These are phyloP conservation scores for Cryptococcus amylolentus DNA, from an alignment of 1,284 basidiomycete genomes.

Conservation along the genomic window DNA sequence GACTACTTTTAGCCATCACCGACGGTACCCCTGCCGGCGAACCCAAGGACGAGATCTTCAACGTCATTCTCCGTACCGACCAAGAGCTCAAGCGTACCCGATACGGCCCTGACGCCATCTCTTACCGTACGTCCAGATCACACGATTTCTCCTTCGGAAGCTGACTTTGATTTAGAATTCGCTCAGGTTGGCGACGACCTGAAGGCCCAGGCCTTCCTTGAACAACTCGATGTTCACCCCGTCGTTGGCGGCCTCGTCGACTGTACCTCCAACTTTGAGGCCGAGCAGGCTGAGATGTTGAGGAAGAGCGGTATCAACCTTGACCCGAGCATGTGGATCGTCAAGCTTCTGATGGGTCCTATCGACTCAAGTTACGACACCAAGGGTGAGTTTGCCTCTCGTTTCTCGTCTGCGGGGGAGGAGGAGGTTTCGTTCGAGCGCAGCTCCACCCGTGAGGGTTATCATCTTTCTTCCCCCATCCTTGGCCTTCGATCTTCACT, in stretches of 20 bases:
- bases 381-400: conserved; percentile 35
- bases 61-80: conserved; percentile 48
- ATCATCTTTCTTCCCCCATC: not conserved
- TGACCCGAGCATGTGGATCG: conserved; percentile 45
- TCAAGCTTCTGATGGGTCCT: conserved; percentile 39
- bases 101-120: conserved; percentile 52
- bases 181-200: conserved; percentile 52
- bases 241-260: conserved; percentile 49
- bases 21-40: conserved; percentile 51
- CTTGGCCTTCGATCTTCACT: no score
- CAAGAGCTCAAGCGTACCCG: conserved; percentile 42
- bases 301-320: conserved; percentile 40
- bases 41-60: conserved; percentile 44
- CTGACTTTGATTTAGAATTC: conserved; percentile 34
- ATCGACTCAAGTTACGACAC: conserved; percentile 43
- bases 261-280: conserved; percentile 49
- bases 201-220: conserved; percentile 51
- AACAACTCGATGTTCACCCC: conserved; percentile 51
- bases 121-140: conserved; percentile 39
- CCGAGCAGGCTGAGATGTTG: conserved; percentile 50
- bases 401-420: not conserved
- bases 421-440: not conserved
- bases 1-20: conserved; percentile 32
- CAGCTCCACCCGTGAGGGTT: not conserved
- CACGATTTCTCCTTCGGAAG: not conserved